phyloP scores from a whole-genome alignment of 345 rosid genomes.

The Eucalyptus curtisii region DNA sequence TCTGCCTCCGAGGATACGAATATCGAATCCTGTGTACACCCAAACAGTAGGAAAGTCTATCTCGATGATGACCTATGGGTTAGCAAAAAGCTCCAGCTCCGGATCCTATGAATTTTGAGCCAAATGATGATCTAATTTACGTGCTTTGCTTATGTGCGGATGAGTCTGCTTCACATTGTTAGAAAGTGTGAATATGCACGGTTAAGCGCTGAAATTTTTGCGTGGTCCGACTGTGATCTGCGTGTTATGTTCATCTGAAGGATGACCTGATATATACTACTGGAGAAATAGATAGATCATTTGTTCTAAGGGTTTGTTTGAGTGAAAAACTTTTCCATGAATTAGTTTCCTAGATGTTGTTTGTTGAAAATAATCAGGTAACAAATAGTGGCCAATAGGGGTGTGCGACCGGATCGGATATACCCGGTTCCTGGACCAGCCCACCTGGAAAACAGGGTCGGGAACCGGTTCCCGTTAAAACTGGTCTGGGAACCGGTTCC shows the following conservation, averaged over 20 bases:
- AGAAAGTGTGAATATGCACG: background rate
- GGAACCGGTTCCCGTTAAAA: no score
- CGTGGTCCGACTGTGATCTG: background rate
- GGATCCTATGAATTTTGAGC: background rate
- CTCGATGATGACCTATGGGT: background rate
- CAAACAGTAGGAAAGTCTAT: background rate
- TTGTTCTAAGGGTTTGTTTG: background rate
- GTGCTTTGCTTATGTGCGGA: background rate
- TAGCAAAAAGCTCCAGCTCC: background rate
- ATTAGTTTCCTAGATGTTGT: background rate
- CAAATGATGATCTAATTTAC: background rate
- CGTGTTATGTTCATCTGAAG: background rate
- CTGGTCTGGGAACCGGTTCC: no score
- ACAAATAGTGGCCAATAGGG: rapidly evolving
- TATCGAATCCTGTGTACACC: background rate
- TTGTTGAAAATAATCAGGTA: background rate
- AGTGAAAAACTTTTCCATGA: background rate
- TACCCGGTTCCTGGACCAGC: no score
- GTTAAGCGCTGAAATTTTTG: background rate
- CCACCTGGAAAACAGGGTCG: no score
- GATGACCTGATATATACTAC: background rate
- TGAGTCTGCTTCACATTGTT: background rate
- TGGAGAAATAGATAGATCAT: background rate
- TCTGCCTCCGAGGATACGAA: background rate
- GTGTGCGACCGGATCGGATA: no score